These are phyloP conservation scores for Tuctoria greenei DNA, from an alignment of 176 grass and related monocot genomes.

Conservation along the genomic window DNA sequence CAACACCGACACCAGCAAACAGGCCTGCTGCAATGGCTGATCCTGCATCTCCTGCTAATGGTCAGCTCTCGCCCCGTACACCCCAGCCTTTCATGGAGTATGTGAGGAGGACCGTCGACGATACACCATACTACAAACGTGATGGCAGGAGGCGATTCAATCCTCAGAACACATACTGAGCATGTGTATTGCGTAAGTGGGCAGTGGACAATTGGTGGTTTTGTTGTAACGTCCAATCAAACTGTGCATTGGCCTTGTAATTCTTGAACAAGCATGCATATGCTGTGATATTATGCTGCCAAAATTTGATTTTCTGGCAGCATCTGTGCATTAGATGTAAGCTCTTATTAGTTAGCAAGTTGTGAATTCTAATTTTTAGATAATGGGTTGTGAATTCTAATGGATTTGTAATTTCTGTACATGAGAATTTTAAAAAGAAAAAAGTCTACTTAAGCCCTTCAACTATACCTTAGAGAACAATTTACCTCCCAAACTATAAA, in stretches of 20 bases:
- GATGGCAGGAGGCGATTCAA: slow-evolving; percentile 69
- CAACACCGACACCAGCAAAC: slow-evolving; percentile 13
- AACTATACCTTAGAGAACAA: no score
- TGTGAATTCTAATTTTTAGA: no score
- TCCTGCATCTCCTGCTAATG: slow-evolving; percentile 30
- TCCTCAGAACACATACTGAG: slow-evolving; percentile 80
- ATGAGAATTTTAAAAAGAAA: no score
- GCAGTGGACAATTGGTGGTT: neutral
- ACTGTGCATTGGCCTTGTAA: neutral
- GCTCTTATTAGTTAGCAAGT: no score
- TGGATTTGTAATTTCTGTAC: no score
- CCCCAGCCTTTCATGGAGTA: slow-evolving; percentile 88
- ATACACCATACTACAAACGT: slow-evolving; percentile 87
- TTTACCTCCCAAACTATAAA: no score
- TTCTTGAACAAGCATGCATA: neutral
- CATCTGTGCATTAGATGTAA: slow-evolving; percentile 1
- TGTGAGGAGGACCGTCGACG: slow-evolving; percentile 87
- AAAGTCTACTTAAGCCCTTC: no score
- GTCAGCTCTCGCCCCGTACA: slow-evolving; percentile 53
- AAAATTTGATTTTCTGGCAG: slow-evolving; percentile 40
- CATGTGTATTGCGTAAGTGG: neutral
- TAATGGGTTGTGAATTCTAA: no score
- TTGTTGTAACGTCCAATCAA: neutral
- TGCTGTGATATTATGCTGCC: slow-evolving; percentile 16
- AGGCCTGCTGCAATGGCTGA: slow-evolving; percentile 24